Percentiles rank a stretch among this genome's conserved stretches.
Evolutionary conservation across 352 stramenopile genomes (phyloP).

Genomic region (Globisporangium canariense): DNA sequence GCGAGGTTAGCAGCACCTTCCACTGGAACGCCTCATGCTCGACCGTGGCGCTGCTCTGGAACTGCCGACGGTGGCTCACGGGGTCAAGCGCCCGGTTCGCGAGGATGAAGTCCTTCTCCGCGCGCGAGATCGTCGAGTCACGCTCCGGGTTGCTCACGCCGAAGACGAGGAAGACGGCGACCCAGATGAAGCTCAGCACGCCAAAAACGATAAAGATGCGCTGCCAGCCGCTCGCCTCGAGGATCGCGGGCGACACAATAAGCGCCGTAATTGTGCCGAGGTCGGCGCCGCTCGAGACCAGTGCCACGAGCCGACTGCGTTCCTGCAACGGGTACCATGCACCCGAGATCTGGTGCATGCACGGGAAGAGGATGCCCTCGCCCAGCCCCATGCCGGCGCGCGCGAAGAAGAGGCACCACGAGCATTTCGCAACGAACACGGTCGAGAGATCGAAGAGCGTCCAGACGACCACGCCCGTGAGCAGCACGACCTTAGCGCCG

Average conservation of each 20-base stretch:
- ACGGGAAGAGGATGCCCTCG: slow-evolving; percentile 86
- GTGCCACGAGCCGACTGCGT: slow-evolving; percentile 70
- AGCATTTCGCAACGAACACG: slow-evolving; percentile 51
- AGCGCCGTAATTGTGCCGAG: slow-evolving; percentile 79
- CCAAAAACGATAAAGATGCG: slow-evolving; percentile 79
- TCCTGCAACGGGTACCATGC: slow-evolving; percentile 83
- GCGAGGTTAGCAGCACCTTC: slow-evolving; percentile 57
- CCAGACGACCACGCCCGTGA: slow-evolving; percentile 79
- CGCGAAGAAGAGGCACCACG: slow-evolving; percentile 69
- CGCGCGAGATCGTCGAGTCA: slow-evolving; percentile 52
- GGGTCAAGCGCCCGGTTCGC: slow-evolving; percentile 53
- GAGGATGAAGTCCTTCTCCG: slow-evolving; percentile 66
- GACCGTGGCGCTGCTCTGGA: slow-evolving; percentile 30
- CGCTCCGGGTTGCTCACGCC: slow-evolving; percentile 65
- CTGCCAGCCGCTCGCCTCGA: slow-evolving; percentile 60
- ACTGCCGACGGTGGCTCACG: slow-evolving; percentile 36
- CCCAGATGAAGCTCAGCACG: slow-evolving; percentile 73
- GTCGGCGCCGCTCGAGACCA: slow-evolving; percentile 78
- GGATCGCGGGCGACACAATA: slow-evolving; percentile 67
- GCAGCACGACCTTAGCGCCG: slow-evolving; percentile 69
- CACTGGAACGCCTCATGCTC: slow-evolving; percentile 62
- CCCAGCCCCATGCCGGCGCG: slow-evolving; percentile 80
- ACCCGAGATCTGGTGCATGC: slow-evolving; percentile 84
- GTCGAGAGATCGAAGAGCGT: slow-evolving; percentile 84
- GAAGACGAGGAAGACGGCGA: slow-evolving; percentile 51